Conservation (phyloP, 257 asterid species). For the Voacanga thouarsii region DNA sequence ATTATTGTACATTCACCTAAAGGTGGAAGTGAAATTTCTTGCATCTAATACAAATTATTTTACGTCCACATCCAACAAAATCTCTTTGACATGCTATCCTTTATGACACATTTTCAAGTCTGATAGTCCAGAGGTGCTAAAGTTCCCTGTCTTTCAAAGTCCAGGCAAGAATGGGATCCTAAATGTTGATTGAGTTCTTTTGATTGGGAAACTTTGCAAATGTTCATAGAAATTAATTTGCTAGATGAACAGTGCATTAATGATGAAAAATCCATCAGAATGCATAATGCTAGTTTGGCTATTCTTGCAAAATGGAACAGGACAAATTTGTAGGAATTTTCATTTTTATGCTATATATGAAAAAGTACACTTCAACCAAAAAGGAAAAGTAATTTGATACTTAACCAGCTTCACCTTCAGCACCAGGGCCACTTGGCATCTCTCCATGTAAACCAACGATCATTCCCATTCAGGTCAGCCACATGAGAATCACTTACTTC, state of each 20-base stretch:
- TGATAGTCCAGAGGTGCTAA: not conserved
- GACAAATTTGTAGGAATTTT: not conserved
- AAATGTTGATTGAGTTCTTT: not conserved
- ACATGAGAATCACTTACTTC: conserved; percentile 23
- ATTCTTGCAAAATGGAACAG: not conserved
- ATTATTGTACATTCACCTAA: too few species aligned
- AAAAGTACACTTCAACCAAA: not conserved
- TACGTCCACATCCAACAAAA: too few species aligned
- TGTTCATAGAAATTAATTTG: not conserved
- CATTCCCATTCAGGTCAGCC: conserved; percentile 15
- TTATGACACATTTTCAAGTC: not conserved
- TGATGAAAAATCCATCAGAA: not conserved
- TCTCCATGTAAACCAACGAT: conserved; percentile 64
- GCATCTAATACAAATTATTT: too few species aligned
- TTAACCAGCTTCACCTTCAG: conserved; percentile 30
- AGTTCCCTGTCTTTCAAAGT: too few species aligned
- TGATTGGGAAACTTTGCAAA: not conserved
- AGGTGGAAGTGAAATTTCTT: too few species aligned
- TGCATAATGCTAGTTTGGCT: not conserved
- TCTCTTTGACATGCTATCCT: too few species aligned
- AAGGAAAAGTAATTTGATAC: not conserved
- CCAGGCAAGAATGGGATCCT: not conserved
- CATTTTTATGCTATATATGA: not conserved
- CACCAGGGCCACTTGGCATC: conserved; percentile 97
- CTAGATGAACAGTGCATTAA: not conserved